phyloP scores from a whole-genome alignment of 352 stramenopile genomes.

The Phytophthora colocasiae region DNA sequence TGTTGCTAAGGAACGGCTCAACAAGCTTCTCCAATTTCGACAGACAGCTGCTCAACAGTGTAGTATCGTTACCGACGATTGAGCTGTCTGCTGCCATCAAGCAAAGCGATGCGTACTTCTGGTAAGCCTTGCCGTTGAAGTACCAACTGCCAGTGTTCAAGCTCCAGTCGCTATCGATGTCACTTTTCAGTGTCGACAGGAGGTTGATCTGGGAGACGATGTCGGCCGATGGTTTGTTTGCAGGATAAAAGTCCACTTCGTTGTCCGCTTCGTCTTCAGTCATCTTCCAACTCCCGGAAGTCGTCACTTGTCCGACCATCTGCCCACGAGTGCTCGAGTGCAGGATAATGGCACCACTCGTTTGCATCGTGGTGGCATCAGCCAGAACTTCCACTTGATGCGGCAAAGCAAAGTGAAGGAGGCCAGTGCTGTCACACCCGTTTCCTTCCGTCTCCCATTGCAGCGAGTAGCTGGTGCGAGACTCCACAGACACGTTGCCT shows the following conservation, averaged over 20 bases:
- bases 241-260: constrained; percentile 69
- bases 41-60: constrained; percentile 57
- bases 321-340: constrained; percentile 64
- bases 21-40: constrained; percentile 66
- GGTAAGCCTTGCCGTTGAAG: constrained; percentile 79
- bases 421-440: constrained; percentile 49
- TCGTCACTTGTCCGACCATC: constrained; percentile 62
- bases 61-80: constrained; percentile 59
- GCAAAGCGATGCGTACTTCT: constrained; percentile 85
- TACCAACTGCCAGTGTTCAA: constrained; percentile 68
- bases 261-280: constrained; percentile 56
- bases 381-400: constrained; percentile 67
- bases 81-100: constrained; percentile 67
- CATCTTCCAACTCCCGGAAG: constrained; percentile 54
- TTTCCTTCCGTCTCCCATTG: constrained; percentile 68
- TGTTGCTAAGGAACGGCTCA: constrained; percentile 71
- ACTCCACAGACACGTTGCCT: constrained; percentile 53
- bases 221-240: constrained; percentile 43
- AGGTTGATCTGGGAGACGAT: constrained; percentile 50
- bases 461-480: constrained; percentile 68
- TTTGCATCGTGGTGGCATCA: constrained; percentile 26
- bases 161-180: constrained; percentile 69
- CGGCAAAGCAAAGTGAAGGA: constrained; percentile 76
- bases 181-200: constrained; percentile 48
- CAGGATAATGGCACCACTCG: constrained; percentile 44